These are phyloP conservation scores for Thyridium curvatum DNA, from an alignment of 2,329 filamentous ascomycete genomes.

Conservation along the genomic window DNA sequence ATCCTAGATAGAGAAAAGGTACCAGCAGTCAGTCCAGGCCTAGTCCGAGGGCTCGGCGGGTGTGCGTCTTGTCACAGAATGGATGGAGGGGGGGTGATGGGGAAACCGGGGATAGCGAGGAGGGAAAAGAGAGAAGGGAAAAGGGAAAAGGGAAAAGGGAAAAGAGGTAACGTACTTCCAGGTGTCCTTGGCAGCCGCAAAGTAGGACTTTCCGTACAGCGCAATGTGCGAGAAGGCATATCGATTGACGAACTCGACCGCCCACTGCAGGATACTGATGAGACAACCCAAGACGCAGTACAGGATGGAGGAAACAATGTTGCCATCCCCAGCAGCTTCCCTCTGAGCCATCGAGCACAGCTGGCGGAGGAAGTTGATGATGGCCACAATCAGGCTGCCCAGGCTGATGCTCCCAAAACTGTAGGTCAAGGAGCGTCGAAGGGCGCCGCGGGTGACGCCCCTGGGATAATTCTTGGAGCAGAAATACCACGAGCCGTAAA, in stretches of 20 bases:
- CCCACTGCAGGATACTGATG: slow-evolving; percentile 76
- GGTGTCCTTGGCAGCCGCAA: slow-evolving; percentile 80
- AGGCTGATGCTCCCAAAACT: slow-evolving; percentile 88
- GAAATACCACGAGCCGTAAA: slow-evolving; percentile 95
- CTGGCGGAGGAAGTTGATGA: slow-evolving; percentile 81
- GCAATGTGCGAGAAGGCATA: slow-evolving; percentile 93
- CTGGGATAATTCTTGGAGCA: slow-evolving; percentile 63
- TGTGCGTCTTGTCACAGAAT: too few relatives aligned
- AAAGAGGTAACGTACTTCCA: slow-evolving; percentile 49
- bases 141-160: neutral
- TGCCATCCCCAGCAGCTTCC: slow-evolving; percentile 58
- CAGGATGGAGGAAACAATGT: slow-evolving; percentile 57
- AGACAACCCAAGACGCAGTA: slow-evolving; percentile 75
- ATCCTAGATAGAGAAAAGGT: slow-evolving; percentile 38
- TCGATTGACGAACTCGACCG: slow-evolving; percentile 80
- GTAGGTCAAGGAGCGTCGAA: slow-evolving; percentile 77
- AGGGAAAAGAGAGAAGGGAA: neutral
- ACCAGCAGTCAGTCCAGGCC: slow-evolving; percentile 6
- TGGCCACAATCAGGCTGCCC: slow-evolving; percentile 77
- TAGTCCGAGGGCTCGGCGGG: too few relatives aligned
- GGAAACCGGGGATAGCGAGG: too few relatives aligned
- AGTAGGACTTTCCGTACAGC: slow-evolving; percentile 83
- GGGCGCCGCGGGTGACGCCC: slow-evolving; percentile 75
- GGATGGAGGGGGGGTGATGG: too few relatives aligned
- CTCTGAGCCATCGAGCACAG: slow-evolving; percentile 72